phyloP scores from a whole-genome alignment of 257 asterid species.

The Ilex aquifolium region DNA sequence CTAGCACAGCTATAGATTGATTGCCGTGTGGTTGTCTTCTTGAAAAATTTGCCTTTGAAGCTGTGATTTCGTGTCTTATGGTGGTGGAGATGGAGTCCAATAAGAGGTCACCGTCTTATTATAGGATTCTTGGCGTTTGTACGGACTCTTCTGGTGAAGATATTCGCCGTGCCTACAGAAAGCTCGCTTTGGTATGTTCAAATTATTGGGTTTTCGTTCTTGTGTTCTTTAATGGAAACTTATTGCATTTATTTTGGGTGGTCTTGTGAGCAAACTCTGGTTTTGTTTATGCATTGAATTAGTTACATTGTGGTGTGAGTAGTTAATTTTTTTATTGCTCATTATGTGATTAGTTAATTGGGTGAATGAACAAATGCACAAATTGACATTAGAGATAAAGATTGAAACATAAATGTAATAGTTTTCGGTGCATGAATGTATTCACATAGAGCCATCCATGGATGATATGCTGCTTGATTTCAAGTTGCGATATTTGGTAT shows the following conservation, averaged over 20 bases:
- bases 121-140: slow-evolving; percentile 54
- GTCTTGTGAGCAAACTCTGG: neutral
- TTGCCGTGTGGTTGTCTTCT: no score
- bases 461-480: no score
- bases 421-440: neutral
- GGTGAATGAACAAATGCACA: neutral
- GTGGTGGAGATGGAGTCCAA: slow-evolving; percentile 25
- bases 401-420: no score
- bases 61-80: no score
- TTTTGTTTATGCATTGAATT: neutral
- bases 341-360: neutral
- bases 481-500: no score
- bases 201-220: no score
- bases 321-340: neutral
- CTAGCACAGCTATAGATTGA: no score
- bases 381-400: no score
- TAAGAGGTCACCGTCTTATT: slow-evolving; percentile 16
- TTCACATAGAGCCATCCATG: no score
- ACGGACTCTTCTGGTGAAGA: slow-evolving; percentile 53
- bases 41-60: no score
- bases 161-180: slow-evolving; percentile 66
- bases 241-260: neutral
- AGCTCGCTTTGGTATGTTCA: slow-evolving; percentile 68
- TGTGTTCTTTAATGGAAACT: no score
- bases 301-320: neutral